Conservation (phyloP, 2,329 filamentous ascomycete genomes). For the Aspergillus novoparasiticus region DNA sequence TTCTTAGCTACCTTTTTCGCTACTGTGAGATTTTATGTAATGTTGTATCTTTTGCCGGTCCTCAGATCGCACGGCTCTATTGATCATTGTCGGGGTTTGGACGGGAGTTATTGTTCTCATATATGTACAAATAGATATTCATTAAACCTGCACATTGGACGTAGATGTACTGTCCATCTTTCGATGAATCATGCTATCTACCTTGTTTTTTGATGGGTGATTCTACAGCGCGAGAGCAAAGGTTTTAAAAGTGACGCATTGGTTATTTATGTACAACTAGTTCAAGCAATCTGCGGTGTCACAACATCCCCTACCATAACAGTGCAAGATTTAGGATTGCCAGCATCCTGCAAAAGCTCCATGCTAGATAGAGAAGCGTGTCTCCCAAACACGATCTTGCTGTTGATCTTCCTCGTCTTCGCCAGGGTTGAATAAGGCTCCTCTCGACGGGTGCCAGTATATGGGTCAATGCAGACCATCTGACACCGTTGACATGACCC, state of each 20-base stretch:
- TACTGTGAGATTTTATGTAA: constrained; percentile 3
- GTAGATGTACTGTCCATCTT: neutral
- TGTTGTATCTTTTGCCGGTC: constrained; percentile 9
- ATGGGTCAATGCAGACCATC: constrained; percentile 94
- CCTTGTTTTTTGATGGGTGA: neutral
- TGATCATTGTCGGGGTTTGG: constrained; percentile 2
- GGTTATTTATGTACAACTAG: neutral
- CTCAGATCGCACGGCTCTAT: constrained; percentile 4
- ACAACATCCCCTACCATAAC: constrained; percentile 46
- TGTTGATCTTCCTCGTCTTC: constrained; percentile 80
- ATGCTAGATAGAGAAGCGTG: constrained; percentile 59
- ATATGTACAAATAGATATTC: constrained; percentile 11
- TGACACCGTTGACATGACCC: constrained; percentile 88
- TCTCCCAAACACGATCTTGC: constrained; percentile 86
- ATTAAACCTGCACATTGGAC: constrained; percentile 1
- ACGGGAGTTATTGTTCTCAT: constrained; percentile 8
- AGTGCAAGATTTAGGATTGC: constrained; percentile 23
- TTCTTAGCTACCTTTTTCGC: neutral
- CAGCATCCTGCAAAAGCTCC: constrained; percentile 19
- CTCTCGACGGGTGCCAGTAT: constrained; percentile 72
- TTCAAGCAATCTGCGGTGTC: constrained; percentile 25
- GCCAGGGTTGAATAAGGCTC: constrained; percentile 88
- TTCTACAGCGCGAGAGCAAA: neutral
- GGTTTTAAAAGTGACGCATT: neutral
- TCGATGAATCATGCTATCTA: neutral